Conservation (phyloP, 1,139 yeast species). For the Debaryomyces subglobosus region DNA sequence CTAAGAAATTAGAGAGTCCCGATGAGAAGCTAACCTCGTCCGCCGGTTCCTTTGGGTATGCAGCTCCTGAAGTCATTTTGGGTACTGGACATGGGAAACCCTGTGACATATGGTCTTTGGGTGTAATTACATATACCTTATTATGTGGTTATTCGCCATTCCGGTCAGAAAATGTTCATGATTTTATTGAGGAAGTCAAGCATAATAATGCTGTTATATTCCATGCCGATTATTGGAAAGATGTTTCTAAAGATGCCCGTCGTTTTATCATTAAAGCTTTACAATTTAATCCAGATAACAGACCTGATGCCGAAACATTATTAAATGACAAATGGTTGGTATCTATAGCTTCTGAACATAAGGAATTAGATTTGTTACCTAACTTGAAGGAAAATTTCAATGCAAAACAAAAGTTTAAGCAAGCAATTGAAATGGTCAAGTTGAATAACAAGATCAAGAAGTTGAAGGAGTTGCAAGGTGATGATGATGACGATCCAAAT, state of each 20-base stretch:
- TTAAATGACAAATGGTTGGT: conserved; percentile 73
- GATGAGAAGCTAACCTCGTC: conserved; percentile 72
- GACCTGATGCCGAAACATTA: conserved; percentile 71
- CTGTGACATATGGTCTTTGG: conserved; percentile 91
- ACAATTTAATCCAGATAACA: conserved; percentile 60
- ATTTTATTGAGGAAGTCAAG: conserved; percentile 76
- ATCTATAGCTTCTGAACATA: conserved; percentile 48
- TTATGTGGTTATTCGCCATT: conserved; percentile 94
- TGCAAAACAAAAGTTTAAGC: conserved; percentile 82
- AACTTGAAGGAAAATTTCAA: conserved; percentile 68
- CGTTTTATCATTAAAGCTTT: conserved; percentile 69
- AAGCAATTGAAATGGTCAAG: conserved; percentile 81
- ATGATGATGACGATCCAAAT: conserved; percentile 56
- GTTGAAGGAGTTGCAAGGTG: conserved; percentile 56
- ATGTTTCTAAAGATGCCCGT: conserved; percentile 75
- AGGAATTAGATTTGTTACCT: conserved; percentile 70
- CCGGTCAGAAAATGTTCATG: conserved; percentile 79
- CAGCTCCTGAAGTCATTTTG: conserved; percentile 86
- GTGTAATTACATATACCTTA: conserved; percentile 87
- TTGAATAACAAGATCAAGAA: conserved; percentile 73
- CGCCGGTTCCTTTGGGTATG: conserved; percentile 93
- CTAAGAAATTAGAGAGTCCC: conserved; percentile 62
- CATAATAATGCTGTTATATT: conserved; percentile 74
- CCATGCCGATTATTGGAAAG: conserved; percentile 86
- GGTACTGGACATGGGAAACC: conserved; percentile 88